Evolutionary conservation across 495 filamentous ascomycete species (phyloP).

Genomic region (Durotheca rogersii): DNA sequence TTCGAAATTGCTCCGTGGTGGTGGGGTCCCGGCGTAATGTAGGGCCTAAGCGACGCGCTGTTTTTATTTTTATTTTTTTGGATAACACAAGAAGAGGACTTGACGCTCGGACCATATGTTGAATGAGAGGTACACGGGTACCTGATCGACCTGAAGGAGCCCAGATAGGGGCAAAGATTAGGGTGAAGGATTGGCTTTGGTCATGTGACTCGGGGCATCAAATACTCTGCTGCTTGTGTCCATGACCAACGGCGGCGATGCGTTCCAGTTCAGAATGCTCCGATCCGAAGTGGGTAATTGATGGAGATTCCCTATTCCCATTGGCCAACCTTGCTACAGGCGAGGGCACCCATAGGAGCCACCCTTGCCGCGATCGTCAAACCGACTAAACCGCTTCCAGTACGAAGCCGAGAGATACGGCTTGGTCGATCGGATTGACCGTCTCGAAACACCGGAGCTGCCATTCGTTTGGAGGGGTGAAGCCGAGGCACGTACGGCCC

Average conservation of each 20-base stretch:
- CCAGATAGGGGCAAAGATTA: not conserved
- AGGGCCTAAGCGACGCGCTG: conserved; percentile 26
- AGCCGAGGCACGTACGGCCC: conserved; percentile 33
- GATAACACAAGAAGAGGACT: not conserved
- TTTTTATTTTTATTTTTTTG: too few species aligned
- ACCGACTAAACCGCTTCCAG: conserved; percentile 15
- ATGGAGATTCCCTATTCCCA: conserved; percentile 4
- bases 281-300: conserved; percentile 22
- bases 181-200: not conserved
- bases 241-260: conserved; percentile 9
- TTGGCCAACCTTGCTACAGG: conserved; percentile 25
- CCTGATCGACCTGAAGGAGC: too few species aligned
- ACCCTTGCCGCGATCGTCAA: conserved; percentile 19
- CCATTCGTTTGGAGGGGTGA: conserved; percentile 53
- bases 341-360: conserved; percentile 1
- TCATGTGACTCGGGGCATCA: too few species aligned
- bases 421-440: conserved; percentile 25
- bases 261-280: conserved; percentile 14
- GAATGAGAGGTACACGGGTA: too few species aligned
- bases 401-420: conserved; percentile 27
- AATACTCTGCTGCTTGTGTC: too few species aligned
- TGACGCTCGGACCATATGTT: too few species aligned
- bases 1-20: too few species aligned
- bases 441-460: conserved; percentile 30
- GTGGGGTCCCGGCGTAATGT: conserved; percentile 13